Evolutionary conservation across 805 yeast genomes (phyloP).

Genomic region (Candida koratica): DNA sequence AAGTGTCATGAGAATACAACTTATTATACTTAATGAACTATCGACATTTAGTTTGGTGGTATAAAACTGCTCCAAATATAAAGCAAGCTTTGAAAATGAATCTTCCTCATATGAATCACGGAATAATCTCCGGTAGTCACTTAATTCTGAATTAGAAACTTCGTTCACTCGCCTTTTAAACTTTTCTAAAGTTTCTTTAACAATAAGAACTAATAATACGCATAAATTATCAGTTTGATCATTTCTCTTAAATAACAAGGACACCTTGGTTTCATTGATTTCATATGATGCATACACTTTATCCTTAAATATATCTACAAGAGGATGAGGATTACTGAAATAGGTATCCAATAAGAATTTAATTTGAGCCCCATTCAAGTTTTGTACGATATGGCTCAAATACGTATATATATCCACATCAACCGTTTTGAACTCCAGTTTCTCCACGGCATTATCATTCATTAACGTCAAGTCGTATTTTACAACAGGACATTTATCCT

Average conservation of each 20-base stretch:
- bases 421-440: too few species aligned
- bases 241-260: too few species aligned
- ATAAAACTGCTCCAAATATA: too few species aligned
- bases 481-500: constrained; percentile 34
- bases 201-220: constrained; percentile 27
- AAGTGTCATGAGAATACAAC: not conserved
- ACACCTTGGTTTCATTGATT: too few species aligned
- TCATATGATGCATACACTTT: not conserved
- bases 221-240: not conserved
- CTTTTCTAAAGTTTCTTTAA: constrained; percentile 28
- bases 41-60: not conserved
- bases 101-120: too few species aligned
- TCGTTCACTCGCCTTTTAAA: constrained; percentile 14
- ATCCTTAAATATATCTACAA: not conserved
- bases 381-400: too few species aligned
- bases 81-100: too few species aligned
- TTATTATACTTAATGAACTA: not conserved
- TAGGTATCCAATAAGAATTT: constrained; percentile 29
- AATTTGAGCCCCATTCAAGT: constrained; percentile 11
- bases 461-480: constrained; percentile 38
- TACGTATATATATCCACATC: too few species aligned
- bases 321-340: not conserved
- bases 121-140: too few species aligned
- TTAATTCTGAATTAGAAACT: too few species aligned
- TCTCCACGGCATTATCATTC: constrained; percentile 13